Conservation (phyloP, 495 filamentous ascomycete species). For the Aspergillus avenaceus region DNA sequence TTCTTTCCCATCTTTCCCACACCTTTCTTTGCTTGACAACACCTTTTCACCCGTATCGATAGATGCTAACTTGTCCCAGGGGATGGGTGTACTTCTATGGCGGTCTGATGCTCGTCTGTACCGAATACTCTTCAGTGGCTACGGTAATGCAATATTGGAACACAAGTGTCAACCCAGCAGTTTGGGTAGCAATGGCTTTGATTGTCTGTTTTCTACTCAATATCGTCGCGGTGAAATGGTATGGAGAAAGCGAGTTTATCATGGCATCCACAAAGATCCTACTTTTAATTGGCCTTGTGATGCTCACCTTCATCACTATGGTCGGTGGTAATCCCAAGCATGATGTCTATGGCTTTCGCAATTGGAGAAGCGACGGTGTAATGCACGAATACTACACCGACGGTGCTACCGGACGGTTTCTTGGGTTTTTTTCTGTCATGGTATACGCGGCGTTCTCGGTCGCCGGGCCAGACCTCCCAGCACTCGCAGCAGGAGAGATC, state of each 20-base stretch:
- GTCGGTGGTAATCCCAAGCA: slow-evolving; percentile 61
- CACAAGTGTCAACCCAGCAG: slow-evolving; percentile 41
- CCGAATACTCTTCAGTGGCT: slow-evolving; percentile 65
- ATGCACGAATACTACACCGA: slow-evolving; percentile 31
- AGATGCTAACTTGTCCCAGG: slow-evolving; percentile 21
- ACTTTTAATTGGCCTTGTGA: slow-evolving; percentile 64
- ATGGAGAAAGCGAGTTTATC: slow-evolving; percentile 71
- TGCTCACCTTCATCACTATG: slow-evolving; percentile 66
- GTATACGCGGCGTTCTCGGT: slow-evolving; percentile 46
- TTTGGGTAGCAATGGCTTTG: slow-evolving; percentile 71
- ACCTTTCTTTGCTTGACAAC: no score
- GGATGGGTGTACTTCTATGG: slow-evolving; percentile 37
- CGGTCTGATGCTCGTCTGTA: slow-evolving; percentile 47
- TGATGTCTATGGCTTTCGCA: slow-evolving; percentile 63
- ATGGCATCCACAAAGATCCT: slow-evolving; percentile 73
- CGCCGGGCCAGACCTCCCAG: slow-evolving; percentile 62
- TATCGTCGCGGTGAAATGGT: slow-evolving; percentile 63
- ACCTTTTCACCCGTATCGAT: no score
- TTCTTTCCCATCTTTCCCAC: not conserved
- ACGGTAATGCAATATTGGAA: slow-evolving; percentile 72
- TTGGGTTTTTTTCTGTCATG: slow-evolving; percentile 40
- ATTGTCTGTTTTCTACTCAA: slow-evolving; percentile 61
- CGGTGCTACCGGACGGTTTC: slow-evolving; percentile 33
- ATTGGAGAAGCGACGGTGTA: slow-evolving; percentile 53
- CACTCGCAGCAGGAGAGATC: slow-evolving; percentile 79